These are phyloP conservation scores for Phyllosticta capitalensis DNA, from an alignment of 2,329 filamentous ascomycete species.

Conservation along the genomic window DNA sequence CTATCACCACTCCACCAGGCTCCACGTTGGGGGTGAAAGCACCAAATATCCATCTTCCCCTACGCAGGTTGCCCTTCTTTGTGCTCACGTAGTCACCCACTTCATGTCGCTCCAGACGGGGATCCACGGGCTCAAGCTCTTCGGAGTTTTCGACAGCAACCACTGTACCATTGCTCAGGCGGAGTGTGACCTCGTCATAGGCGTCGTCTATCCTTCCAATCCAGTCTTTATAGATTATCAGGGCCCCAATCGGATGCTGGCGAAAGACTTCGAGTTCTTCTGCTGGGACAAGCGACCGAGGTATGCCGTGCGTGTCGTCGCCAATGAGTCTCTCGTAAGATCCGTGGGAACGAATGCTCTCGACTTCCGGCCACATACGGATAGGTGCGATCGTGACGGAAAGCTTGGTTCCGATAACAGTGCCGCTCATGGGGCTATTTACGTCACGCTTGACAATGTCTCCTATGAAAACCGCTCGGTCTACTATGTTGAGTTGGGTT, in stretches of 20 bases:
- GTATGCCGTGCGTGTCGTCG: constrained; percentile 13
- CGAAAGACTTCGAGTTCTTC: constrained; percentile 38
- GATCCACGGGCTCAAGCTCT: constrained; percentile 31
- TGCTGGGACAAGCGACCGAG: constrained; percentile 30
- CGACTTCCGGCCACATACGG: constrained; percentile 12
- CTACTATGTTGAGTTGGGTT: constrained; percentile 40
- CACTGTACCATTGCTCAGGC: constrained; percentile 43
- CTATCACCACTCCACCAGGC: constrained; percentile 44
- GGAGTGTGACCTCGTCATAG: constrained; percentile 41
- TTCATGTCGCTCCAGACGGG: constrained; percentile 27
- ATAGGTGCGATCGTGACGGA: constrained; percentile 36
- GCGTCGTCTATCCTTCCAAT: constrained; percentile 44
- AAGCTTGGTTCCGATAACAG: constrained; percentile 40
- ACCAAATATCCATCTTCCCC: constrained; percentile 45
- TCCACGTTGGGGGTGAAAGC: constrained; percentile 40
- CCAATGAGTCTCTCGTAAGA: constrained; percentile 14
- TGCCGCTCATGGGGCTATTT: constrained; percentile 43
- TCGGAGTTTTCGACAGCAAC: constrained; percentile 42
- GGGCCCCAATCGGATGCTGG: constrained; percentile 40
- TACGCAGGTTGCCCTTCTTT: constrained; percentile 41
- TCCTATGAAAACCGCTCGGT: constrained; percentile 46
- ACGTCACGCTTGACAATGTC: constrained; percentile 44
- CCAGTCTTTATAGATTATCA: constrained; percentile 47
- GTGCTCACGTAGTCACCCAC: constrained; percentile 43
- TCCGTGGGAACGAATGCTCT: constrained; percentile 14